Base-by-base conservation (phyloP, 139 green algal genomes). In the Deuterostichococcus epilithicus region DNA sequence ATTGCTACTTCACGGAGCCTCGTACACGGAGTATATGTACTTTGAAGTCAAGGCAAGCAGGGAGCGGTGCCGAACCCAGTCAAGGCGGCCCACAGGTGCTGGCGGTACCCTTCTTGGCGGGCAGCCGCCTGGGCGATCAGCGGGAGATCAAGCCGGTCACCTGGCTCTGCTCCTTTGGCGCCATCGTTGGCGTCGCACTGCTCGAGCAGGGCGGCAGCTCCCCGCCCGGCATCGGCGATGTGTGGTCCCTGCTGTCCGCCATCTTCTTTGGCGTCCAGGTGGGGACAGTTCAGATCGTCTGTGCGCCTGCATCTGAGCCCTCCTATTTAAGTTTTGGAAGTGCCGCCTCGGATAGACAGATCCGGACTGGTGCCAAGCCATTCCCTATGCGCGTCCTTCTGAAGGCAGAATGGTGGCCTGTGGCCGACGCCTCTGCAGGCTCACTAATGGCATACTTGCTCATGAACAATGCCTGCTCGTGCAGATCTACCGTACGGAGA, bases 251-350 rank as follows among this genome's bases (percentile, higher is more conserved):
- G 25, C 15, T 86, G n/a, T 89, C 77, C 4, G 92, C 92, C 4
- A 45, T 96, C 0, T 76, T 90, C 6, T 96, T 96, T 75, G 92
- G 87, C 39, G 52, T 94, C 32, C 89, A 94, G 85, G 73, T 89
- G 47, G 6, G 70, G 30, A n/a, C 52, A 5, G 10, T 63, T 25
- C 52, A n/a, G 8, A 63, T 63, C 13, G 52, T 52, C 52, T 63
- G 42, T 52, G 42, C 42, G 8, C 42, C 13, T 8, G 42, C 42
- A 52, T n/a, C n/a, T n/a, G n/a, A n/a, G 42, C 10, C 42, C 42
- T 52, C 42, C 13, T 52, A 13, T 52, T 52, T 52, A 8, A 23
- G 42, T 52, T 52, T 8, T 13, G 13, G 42, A 8, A 52, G n/a
- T n/a, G n/a, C n/a, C n/a, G n/a, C n/a, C n/a, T n/a, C n/a, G n/a